A percentile compares a stretch with the other conserved stretches of the same genome.
Evolutionary conservation across 2,329 filamentous ascomycete genomes (phyloP).

Genomic region (Chaetomiaceae sp.): DNA sequence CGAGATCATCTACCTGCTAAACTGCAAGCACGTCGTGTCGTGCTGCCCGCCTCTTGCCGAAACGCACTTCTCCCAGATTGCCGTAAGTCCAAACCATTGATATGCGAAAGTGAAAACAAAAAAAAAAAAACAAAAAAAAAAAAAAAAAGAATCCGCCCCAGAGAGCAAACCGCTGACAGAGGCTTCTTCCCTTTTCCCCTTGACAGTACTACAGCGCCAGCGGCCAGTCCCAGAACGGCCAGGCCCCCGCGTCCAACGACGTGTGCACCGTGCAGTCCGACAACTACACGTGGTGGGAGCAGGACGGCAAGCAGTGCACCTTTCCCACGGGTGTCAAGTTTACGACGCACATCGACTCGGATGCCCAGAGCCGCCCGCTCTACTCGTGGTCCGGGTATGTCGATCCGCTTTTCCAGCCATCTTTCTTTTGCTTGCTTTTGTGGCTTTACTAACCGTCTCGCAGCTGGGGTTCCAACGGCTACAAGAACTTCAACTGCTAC

Average conservation of each 20-base stretch:
- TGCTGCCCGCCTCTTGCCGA: neutral
- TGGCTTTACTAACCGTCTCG: too few relatives aligned
- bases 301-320: conserved; percentile 2
- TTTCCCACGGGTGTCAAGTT: conserved; percentile 3
- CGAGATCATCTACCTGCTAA: conserved; percentile 8
- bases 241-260: neutral
- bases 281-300: conserved; percentile 13
- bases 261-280: neutral
- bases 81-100: neutral
- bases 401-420: too few relatives aligned
- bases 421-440: too few relatives aligned
- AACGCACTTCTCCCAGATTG: neutral
- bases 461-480: conserved; percentile 11
- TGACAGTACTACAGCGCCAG: conserved; percentile 6
- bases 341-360: conserved; percentile 4
- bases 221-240: conserved; percentile 5
- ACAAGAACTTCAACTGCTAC: conserved; percentile 13
- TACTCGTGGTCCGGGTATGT: conserved; percentile 13
- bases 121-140: too few relatives aligned
- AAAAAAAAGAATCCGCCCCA: too few relatives aligned
- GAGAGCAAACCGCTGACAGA: too few relatives aligned
- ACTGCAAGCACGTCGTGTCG: neutral
- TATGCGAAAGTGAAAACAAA: too few relatives aligned
- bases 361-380: conserved; percentile 1
- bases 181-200: too few relatives aligned